phyloP scores from a whole-genome alignment of 2,329 filamentous ascomycete species.

The Ophiostoma tasmaniense region DNA sequence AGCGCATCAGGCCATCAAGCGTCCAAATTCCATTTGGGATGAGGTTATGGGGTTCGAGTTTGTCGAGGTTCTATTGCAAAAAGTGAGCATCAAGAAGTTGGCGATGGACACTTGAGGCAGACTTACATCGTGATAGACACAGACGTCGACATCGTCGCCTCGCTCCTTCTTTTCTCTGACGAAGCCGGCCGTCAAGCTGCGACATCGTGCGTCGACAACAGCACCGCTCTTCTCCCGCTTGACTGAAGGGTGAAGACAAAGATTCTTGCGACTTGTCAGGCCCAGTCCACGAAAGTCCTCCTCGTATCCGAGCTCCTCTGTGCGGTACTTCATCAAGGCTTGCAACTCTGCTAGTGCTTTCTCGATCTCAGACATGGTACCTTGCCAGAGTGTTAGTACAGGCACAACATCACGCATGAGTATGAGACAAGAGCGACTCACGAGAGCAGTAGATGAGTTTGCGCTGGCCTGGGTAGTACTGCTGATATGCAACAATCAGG shows the following conservation, averaged over 20 bases:
- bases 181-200: slow-evolving; percentile 91
- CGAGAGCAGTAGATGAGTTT: slow-evolving; percentile 99
- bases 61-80: slow-evolving; percentile 65
- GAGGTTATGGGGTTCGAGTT: slow-evolving; percentile 88
- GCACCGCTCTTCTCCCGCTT: slow-evolving; percentile 92
- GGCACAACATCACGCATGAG: neutral
- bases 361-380: slow-evolving; percentile 98
- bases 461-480: slow-evolving; percentile 82
- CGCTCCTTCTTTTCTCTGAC: slow-evolving; percentile 96
- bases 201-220: slow-evolving; percentile 90
- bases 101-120: neutral
- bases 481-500: slow-evolving; percentile 93
- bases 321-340: slow-evolving; percentile 87
- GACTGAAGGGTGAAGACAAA: slow-evolving; percentile 92
- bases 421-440: slow-evolving; percentile 25
- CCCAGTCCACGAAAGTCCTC: slow-evolving; percentile 93
- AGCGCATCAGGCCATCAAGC: slow-evolving; percentile 76
- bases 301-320: slow-evolving; percentile 76
- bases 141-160: slow-evolving; percentile 88
- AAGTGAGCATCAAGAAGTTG: neutral
- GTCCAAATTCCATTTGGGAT: slow-evolving; percentile 95
- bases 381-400: slow-evolving; percentile 28
- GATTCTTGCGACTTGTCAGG: slow-evolving; percentile 90
- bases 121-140: slow-evolving; percentile 83
- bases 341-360: slow-evolving; percentile 91